Base-by-base conservation (phyloP, 2,329 filamentous ascomycete species). In the Cercospora janseana region DNA sequence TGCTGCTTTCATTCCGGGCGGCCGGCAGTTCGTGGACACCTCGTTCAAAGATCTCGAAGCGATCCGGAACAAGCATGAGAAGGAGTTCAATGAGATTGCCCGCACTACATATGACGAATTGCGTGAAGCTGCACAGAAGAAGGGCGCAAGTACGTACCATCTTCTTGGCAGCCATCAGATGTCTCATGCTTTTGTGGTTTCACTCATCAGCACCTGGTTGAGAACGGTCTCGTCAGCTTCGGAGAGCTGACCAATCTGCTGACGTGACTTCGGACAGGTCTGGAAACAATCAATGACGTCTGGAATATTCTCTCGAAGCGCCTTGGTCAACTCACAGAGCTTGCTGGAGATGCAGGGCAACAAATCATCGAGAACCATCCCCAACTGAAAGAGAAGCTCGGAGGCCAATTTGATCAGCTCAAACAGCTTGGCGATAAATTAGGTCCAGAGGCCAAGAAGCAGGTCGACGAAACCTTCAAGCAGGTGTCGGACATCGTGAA, bases 361-460 rank as follows among this genome's bases (percentile, higher is more conserved):
- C 81, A 88, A 55, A 79, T 90, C 32, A 67, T 89, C 43, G 78
- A 88, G 61, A 87, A 88, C 64, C 86, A 90, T 65, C 87, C 87
- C 0, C 69, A 85, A 59, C 62, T 88, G 15, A 88, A 87, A 74
- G 79, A 88, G 63, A 84, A 86, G 70, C 70, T 89, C 6, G 86
- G 86, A 10, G 81, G 79, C 8, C 82, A 79, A 59, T 69, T 87
- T 35, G 79, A 87, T 42, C 79, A 86, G 65, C 72, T 90, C 42
- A 86, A 87, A 76, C 68, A 82, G 58, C 76, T 88, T 68, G 82
- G 82, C 20, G 79, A 88, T 10, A 74, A 81, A 52, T 85, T 86
- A 61, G 87, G 87, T 0, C 86, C 86, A 0, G 83, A 89, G 63
- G 86, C 84, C 0, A 87, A 88, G 78, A 83, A 88, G 75, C 78